A percentile compares a stretch with the other conserved stretches of the same genome.
These are phyloP conservation scores for Dendrobium officinale DNA, from an alignment of 106 monocot genomes.

Conservation along the genomic window DNA sequence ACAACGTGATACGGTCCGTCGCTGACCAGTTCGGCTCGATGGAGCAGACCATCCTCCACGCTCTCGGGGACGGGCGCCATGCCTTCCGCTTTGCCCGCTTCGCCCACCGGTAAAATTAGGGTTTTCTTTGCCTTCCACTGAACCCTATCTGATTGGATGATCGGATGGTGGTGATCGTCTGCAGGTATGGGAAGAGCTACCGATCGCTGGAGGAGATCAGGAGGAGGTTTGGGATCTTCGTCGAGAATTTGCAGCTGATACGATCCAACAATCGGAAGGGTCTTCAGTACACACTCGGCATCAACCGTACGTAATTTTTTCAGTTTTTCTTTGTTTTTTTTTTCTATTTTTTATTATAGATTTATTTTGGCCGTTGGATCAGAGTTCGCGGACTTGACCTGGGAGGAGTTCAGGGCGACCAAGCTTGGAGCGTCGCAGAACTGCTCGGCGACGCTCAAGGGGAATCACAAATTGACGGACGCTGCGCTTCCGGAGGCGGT, in stretches of 20 bases:
- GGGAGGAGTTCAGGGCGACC: conserved; percentile 78
- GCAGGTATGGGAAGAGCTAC: conserved; percentile 72
- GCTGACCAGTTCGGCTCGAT: conserved; percentile 32
- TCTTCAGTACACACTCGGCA: conserved; percentile 59
- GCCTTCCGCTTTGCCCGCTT: conserved; percentile 71
- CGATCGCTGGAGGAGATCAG: conserved; percentile 55
- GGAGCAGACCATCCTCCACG: conserved; percentile 38
- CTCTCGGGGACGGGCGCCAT: conserved; percentile 42
- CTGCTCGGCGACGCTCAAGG: conserved; percentile 81
- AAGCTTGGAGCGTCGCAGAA: conserved; percentile 82
- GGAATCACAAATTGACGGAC: conserved; percentile 53
- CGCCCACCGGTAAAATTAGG: conserved; percentile 36
- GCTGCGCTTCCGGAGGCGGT: conserved; percentile 59
- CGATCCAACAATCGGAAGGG: conserved; percentile 51
- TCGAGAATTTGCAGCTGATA: conserved; percentile 51
- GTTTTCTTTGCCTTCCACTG: too few species aligned
- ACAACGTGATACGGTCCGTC: conserved; percentile 55
- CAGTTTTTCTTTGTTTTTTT: not conserved
- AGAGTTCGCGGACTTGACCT: conserved; percentile 86
- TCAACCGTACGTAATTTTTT: conserved; percentile 53
- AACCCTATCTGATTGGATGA: not conserved
- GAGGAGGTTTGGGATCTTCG: conserved; percentile 56
- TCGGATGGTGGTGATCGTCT: not conserved
- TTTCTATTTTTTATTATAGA: not conserved
- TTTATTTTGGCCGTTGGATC: not conserved